These are phyloP conservation scores for Astraeus odoratus DNA, from an alignment of 768 basidiomycete genomes.

Conservation along the genomic window DNA sequence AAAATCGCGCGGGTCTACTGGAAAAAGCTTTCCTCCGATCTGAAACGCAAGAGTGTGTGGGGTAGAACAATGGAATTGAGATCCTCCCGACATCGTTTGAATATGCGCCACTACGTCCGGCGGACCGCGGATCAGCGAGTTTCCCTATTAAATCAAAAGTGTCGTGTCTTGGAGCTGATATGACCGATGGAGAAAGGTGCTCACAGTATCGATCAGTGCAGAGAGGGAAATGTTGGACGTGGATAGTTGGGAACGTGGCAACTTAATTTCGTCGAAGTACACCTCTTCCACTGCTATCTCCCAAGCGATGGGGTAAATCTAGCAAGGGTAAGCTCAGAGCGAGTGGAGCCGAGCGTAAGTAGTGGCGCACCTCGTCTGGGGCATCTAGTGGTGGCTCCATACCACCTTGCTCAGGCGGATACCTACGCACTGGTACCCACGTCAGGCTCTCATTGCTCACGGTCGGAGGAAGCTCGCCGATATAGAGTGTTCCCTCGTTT, in stretches of 20 bases:
- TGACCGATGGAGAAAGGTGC: neutral
- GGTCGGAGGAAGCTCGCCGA: slow-evolving; percentile 56
- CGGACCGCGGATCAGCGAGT: slow-evolving; percentile 71
- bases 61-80: slow-evolving; percentile 49
- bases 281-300: slow-evolving; percentile 67
- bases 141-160: slow-evolving; percentile 42
- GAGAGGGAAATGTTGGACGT: slow-evolving; percentile 46
- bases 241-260: slow-evolving; percentile 51
- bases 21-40: slow-evolving; percentile 63
- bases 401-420: slow-evolving; percentile 45
- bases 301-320: slow-evolving; percentile 64
- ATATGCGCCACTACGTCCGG: slow-evolving; percentile 55
- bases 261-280: slow-evolving; percentile 55
- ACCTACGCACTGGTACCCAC: slow-evolving; percentile 59
- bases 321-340: neutral
- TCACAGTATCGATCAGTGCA: slow-evolving; percentile 66
- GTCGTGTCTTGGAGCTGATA: neutral
- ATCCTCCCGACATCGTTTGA: slow-evolving; percentile 31
- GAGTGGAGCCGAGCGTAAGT: neutral
- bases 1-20: slow-evolving; percentile 74
- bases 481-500: slow-evolving; percentile 55
- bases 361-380: slow-evolving; percentile 48
- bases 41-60: slow-evolving; percentile 61
- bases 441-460: slow-evolving; percentile 45
- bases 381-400: slow-evolving; percentile 48